Evolutionary conservation across 805 yeast species (phyloP).

Genomic region (Saturnispora sanitii): DNA sequence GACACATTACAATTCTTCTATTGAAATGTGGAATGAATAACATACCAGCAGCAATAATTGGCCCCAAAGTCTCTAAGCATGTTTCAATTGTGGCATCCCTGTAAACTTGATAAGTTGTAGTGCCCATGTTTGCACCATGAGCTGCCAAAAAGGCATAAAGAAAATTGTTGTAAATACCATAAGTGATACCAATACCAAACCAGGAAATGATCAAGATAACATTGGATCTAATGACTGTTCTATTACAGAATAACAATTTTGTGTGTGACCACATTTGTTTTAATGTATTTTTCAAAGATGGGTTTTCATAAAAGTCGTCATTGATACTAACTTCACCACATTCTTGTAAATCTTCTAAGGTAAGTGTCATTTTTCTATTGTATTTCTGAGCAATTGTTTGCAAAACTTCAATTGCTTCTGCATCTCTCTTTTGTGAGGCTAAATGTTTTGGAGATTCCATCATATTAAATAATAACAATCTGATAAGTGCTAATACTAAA

Average conservation of each 20-base stretch:
- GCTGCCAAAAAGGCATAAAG: constrained; percentile 41
- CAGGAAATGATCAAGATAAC: constrained; percentile 40
- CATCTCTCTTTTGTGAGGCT: constrained; percentile 40
- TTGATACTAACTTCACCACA: constrained; percentile 31
- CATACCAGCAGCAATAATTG: constrained; percentile 39
- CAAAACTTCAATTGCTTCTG: constrained; percentile 35
- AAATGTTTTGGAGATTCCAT: constrained; percentile 50
- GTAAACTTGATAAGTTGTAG: constrained; percentile 31
- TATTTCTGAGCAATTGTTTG: constrained; percentile 39
- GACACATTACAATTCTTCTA: constrained; percentile 46
- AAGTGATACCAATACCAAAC: constrained; percentile 51
- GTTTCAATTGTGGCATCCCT: constrained; percentile 41
- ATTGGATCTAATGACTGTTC: constrained; percentile 35
- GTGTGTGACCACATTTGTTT: constrained; percentile 30
- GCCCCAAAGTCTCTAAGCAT: constrained; percentile 41
- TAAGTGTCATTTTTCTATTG: constrained; percentile 30
- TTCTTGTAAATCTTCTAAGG: constrained; percentile 35
- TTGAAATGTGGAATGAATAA: constrained; percentile 32
- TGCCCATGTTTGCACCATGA: constrained; percentile 40
- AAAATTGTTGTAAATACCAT: constrained; percentile 46
- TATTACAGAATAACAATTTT: constrained; percentile 37
- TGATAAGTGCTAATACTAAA: constrained; percentile 35
- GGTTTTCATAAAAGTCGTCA: constrained; percentile 18
- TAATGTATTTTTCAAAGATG: constrained; percentile 13
- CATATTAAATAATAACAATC: constrained; percentile 35